phyloP scores from a whole-genome alignment of 2,329 filamentous ascomycete species.

The Aureobasidium lini region DNA sequence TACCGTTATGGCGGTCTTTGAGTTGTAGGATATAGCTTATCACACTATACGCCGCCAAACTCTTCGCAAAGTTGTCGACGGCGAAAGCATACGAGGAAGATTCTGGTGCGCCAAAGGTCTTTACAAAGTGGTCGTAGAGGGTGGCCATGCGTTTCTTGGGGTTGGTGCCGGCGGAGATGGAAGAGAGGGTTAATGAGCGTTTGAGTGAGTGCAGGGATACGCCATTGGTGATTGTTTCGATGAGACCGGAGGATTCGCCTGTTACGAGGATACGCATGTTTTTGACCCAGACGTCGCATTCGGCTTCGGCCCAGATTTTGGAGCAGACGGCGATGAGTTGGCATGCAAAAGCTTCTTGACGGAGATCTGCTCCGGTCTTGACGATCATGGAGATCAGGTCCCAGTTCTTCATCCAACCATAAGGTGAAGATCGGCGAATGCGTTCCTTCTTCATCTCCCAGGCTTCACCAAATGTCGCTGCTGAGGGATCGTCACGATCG shows the following conservation, averaged over 20 bases:
- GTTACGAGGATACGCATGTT: constrained; percentile 81
- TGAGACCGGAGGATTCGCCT: constrained; percentile 73
- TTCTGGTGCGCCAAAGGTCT: constrained; percentile 64
- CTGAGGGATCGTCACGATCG: constrained; percentile 77
- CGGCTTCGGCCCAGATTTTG: constrained; percentile 71
- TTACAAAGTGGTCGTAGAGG: constrained; percentile 72
- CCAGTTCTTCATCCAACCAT: constrained; percentile 87
- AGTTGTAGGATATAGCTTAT: constrained; percentile 78
- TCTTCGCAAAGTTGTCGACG: constrained; percentile 71
- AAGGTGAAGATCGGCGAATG: constrained; percentile 74
- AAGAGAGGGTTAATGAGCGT: constrained; percentile 68
- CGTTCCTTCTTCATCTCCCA: constrained; percentile 80
- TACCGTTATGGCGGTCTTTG: constrained; percentile 81
- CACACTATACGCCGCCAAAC: constrained; percentile 77
- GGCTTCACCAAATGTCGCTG: constrained; percentile 78
- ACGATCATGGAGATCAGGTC: constrained; percentile 81
- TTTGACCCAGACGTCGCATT: constrained; percentile 77
- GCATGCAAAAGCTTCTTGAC: constrained; percentile 80
- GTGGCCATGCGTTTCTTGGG: constrained; percentile 70
- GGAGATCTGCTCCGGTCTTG: constrained; percentile 74
- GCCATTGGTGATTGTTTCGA: constrained; percentile 83
- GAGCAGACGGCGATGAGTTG: constrained; percentile 76
- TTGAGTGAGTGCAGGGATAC: constrained; percentile 83
- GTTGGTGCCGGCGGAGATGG: constrained; percentile 64
- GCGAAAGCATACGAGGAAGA: constrained; percentile 63